Conservation (phyloP, 1,139 yeast genomes). For the Hyphopichia pseudoburtonii region DNA sequence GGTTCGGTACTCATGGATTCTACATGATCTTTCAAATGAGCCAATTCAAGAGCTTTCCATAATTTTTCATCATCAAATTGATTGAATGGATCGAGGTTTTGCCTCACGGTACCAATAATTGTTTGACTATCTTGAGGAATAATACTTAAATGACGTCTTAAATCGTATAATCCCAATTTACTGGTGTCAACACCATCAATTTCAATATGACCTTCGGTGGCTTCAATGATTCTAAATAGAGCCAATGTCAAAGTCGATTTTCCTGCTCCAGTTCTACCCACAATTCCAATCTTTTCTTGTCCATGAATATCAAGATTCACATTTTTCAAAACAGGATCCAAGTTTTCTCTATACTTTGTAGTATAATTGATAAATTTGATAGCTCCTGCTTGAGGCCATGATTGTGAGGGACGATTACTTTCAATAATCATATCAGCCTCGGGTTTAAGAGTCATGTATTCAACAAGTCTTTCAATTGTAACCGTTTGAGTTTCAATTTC, state of each 20-base stretch:
- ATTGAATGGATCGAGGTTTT: conserved; percentile 30
- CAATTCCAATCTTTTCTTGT: conserved; percentile 30
- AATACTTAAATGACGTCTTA: conserved; percentile 27
- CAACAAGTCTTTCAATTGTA: conserved; percentile 27
- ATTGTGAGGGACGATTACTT: conserved; percentile 19
- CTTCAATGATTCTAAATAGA: conserved; percentile 29
- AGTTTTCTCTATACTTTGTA: conserved; percentile 26
- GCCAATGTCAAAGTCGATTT: conserved; percentile 31
- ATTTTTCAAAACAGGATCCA: conserved; percentile 26
- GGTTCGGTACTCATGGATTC: conserved; percentile 27
- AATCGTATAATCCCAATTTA: conserved; percentile 25
- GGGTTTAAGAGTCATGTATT: conserved; percentile 22
- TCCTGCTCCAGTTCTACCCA: conserved; percentile 35
- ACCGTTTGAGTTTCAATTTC: conserved; percentile 27
- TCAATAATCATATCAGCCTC: conserved; percentile 27
- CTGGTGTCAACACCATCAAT: conserved; percentile 27
- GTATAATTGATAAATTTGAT: conserved; percentile 24
- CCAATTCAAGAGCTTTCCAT: conserved; percentile 29
- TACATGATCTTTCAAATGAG: conserved; percentile 29
- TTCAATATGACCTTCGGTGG: conserved; percentile 25
- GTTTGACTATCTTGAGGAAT: conserved; percentile 35
- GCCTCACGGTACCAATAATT: conserved; percentile 28
- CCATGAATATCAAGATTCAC: conserved; percentile 22
- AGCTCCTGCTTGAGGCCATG: conserved; percentile 26
- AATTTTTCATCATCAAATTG: conserved; percentile 22